Base-by-base conservation (phyloP, 768 basidiomycete genomes). In the Lentinula sp. region DNA sequence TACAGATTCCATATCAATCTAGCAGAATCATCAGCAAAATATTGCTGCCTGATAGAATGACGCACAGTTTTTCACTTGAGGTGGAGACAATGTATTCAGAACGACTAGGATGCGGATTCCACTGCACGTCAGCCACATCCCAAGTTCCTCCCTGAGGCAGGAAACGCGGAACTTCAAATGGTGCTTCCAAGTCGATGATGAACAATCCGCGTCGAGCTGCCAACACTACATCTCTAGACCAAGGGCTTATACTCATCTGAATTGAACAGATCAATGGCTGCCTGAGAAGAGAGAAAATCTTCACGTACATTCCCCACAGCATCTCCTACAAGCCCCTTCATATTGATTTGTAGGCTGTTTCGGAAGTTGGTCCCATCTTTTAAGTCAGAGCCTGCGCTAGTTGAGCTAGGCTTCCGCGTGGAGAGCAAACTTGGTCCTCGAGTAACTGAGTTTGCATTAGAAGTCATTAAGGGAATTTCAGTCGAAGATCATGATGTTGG, bases 81-180 rank as follows among this genome's bases (percentile, higher is more conserved):
- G 94, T 94, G 2, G 91, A 91, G 35, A 92, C 87, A 50, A 95
- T 89, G 68, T 93, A 93, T 62, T 94, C 85, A 39, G 86, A 84
- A 13, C 86, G 81, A 37, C 80, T 77, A 2, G 79, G 81, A 66
- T 95, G 93, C 0, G 93, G 93, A 64, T 93, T 94, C 93, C 93
- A 95, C 65, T 93, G 91, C 0, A 94, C 90, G 67, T 95, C 91
- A 0, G 91, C 90, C 10, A 97, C 94, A 66, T 96, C 92, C 93
- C 95, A 98, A 5, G 91, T 93, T 1, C 95, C 95, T 2, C 94
- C 93, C 74, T 99, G 95, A 13, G 96, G 96, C 8, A 99, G 81
- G 70, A 96, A 98, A 12, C 96, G 83, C 23, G 97, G 97, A 0
- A 94, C 82, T 64, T 91, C 86, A 16, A 91, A 78, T 1, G 93